These are phyloP conservation scores for Endocalyx cinctus DNA, from an alignment of 2,329 filamentous ascomycete genomes.

Conservation along the genomic window DNA sequence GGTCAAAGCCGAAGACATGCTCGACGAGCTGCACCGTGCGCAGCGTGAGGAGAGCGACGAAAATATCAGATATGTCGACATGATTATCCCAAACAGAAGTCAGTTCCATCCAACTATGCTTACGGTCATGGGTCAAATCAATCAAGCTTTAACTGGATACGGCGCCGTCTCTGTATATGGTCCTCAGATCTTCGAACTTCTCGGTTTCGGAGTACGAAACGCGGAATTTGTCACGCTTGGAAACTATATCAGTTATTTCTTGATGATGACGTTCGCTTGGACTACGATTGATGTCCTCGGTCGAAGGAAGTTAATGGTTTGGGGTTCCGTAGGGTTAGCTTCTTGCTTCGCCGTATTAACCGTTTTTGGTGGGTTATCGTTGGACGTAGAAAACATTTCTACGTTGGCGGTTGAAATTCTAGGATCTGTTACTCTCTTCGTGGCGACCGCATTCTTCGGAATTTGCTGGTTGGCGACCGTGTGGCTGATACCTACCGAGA, in stretches of 20 bases:
- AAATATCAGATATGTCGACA: constrained; percentile 48
- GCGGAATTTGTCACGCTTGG: constrained; percentile 55
- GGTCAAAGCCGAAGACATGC: constrained; percentile 40
- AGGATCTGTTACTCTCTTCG: constrained; percentile 47
- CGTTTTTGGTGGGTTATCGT: constrained; percentile 44
- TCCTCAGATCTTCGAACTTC: constrained; percentile 58
- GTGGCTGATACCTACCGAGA: constrained; percentile 57
- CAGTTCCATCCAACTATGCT: constrained; percentile 59
- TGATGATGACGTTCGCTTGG: constrained; percentile 59
- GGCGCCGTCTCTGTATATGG: constrained; percentile 59
- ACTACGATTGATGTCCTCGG: constrained; percentile 52
- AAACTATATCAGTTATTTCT: constrained; percentile 58
- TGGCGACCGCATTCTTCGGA: constrained; percentile 56
- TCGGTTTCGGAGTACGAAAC: constrained; percentile 46
- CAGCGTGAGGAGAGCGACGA: constrained; percentile 45
- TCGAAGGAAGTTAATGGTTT: constrained; percentile 48
- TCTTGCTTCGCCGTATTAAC: constrained; percentile 46
- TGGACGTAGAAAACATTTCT: constrained; percentile 34
- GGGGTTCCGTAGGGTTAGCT: constrained; percentile 44
- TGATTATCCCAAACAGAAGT: constrained; percentile 48
- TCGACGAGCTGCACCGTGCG: constrained; percentile 45
- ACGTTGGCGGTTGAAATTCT: constrained; percentile 41
- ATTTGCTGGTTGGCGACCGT: constrained; percentile 56
- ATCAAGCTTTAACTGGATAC: constrained; percentile 55
- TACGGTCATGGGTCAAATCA: constrained; percentile 59